Percentiles rank a stretch among this genome's conserved stretches.
Conservation (phyloP, 2,329 filamentous ascomycete genomes). For the Penicillium brasilianum region DNA sequence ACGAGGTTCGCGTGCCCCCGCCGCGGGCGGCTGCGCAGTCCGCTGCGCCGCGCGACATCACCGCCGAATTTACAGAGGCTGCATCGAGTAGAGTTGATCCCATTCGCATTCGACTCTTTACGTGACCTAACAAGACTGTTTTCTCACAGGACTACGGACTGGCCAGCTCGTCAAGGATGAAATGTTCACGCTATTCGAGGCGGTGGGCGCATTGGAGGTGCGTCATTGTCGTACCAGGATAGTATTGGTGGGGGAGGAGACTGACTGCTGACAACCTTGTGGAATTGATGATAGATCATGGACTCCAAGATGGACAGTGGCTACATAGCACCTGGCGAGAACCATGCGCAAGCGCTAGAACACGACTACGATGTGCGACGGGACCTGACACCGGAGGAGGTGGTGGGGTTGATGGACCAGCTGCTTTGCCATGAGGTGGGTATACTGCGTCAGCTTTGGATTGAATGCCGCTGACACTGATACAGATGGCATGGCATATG, state of each 20-base stretch:
- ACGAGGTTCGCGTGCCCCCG: constrained; percentile 37
- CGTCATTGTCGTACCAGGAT: constrained; percentile 26
- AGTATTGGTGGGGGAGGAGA: constrained; percentile 10
- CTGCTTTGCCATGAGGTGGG: constrained; percentile 83
- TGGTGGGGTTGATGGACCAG: constrained; percentile 93
- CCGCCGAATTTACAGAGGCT: constrained; percentile 59
- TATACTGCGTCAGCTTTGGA: constrained; percentile 4
- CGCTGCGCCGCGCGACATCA: constrained; percentile 57
- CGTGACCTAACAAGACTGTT: constrained; percentile 11
- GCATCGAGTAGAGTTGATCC: constrained; percentile 51
- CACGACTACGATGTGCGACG: constrained; percentile 77
- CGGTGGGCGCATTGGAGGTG: constrained; percentile 75
- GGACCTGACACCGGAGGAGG: constrained; percentile 73
- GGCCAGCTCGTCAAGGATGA: constrained; percentile 94
- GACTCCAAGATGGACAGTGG: constrained; percentile 99
- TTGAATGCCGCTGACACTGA: constrained; percentile 7
- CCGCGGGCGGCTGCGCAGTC: constrained; percentile 44
- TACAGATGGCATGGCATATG: constrained; percentile 90
- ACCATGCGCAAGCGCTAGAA: constrained; percentile 64
- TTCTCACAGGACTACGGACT: constrained; percentile 68
- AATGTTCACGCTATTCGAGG: constrained; percentile 90
- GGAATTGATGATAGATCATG: constrained; percentile 73
- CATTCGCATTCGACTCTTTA: neutral
- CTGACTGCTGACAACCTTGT: constrained; percentile 23
- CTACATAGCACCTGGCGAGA: constrained; percentile 74